phyloP scores from a whole-genome alignment of 306 rosid genomes.

The Alnus rubra region DNA sequence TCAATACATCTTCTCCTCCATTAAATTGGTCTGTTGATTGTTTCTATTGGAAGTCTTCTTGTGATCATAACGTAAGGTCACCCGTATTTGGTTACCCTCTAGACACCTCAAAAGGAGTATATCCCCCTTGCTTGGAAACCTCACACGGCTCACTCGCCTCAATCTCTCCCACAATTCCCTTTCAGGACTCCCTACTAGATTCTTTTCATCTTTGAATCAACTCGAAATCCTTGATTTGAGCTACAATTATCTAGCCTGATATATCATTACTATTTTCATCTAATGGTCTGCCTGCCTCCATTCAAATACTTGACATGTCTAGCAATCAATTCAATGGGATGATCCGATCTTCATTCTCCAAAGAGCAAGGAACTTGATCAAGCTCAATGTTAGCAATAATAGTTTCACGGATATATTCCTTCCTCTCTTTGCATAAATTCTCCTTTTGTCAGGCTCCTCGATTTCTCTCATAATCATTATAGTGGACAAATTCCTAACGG shows the following conservation, averaged over 20 bases:
- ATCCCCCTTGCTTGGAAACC: neutral
- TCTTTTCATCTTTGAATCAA: constrained; percentile 4
- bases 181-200: neutral
- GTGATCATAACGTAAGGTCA: neutral
- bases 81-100: neutral
- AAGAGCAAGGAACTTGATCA: neutral
- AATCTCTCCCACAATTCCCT: constrained; percentile 1
- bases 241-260: constrained; percentile 8
- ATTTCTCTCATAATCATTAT: constrained; percentile 12
- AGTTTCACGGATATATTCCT: neutral
- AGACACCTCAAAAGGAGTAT: neutral
- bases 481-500: neutral
- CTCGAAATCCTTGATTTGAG: constrained; percentile 23
- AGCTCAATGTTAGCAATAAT: neutral
- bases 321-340: constrained; percentile 1
- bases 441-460: neutral
- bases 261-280: neutral
- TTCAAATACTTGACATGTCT: constrained; percentile 6
- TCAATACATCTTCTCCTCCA: neutral
- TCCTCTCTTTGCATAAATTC: neutral
- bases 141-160: neutral
- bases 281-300: neutral
- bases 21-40: constrained; percentile 1
- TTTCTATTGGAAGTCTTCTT: constrained; percentile 5
- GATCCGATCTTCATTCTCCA: constrained; percentile 1